Conservation (phyloP, 352 stramenopile genomes). For the Phytophthora syringae region DNA sequence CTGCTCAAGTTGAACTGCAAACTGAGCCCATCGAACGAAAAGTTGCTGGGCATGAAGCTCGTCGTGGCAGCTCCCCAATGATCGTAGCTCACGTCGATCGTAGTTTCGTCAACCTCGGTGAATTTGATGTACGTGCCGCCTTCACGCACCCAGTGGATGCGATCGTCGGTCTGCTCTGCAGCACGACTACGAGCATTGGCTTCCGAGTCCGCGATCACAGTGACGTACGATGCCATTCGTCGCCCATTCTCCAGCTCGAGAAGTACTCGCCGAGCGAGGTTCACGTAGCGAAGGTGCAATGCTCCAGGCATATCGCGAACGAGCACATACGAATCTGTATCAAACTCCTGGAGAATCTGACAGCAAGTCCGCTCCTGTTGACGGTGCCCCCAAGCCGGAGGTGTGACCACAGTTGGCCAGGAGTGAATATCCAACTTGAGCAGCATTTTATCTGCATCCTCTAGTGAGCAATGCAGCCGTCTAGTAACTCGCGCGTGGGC, state of each 20-base stretch:
- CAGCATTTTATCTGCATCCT: background rate
- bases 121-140: constrained; percentile 36
- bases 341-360: background rate
- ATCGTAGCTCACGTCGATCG: constrained; percentile 30
- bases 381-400: background rate
- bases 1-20: constrained; percentile 61
- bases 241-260: too few species aligned
- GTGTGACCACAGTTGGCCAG: constrained; percentile 5
- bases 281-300: background rate
- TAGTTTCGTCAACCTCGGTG: constrained; percentile 18
- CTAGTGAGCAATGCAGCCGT: constrained; percentile 1
- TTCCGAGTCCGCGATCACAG: constrained; percentile 26
- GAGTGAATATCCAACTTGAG: background rate
- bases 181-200: constrained; percentile 18
- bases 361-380: background rate
- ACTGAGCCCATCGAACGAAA: constrained; percentile 52
- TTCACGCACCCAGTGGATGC: background rate
- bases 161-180: background rate
- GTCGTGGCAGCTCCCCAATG: constrained; percentile 40
- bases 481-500: constrained; percentile 18
- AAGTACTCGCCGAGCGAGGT: background rate
- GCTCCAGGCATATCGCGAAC: background rate
- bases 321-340: background rate
- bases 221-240: background rate
- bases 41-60: constrained; percentile 50